Evolutionary conservation across 2,329 filamentous ascomycete species (phyloP), one percentile per base, ranked within the genome.

Genomic region (Pseudocercospora fuligena): DNA sequence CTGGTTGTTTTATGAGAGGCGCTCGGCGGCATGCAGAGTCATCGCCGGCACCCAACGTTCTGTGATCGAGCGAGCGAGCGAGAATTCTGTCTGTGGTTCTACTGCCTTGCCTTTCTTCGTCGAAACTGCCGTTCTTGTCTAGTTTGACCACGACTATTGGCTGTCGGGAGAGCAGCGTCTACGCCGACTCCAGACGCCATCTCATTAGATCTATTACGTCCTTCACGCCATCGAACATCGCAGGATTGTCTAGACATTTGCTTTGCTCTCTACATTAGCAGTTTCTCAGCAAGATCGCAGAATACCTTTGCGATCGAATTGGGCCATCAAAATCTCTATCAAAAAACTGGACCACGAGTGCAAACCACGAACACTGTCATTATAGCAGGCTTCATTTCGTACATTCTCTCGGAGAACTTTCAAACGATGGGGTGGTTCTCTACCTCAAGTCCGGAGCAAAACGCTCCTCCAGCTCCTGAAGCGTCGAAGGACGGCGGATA

Each of bases 401-500:
- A 60, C 57, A 46, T 60, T 21, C 47, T 36, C n/a, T 63, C 46
- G 21, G 54, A 51, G 14, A 58, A 23, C 9, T 47, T 49, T 25
- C n/a, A 57, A 27, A 61, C 31, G 7, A 79, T 79, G 78, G 78
- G 75, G 63, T 77, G 77, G 65, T 78, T 79, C 66, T 75, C 75
- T 60, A 74, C 74, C 66, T 75, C 75, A 61, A 73, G 73, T 36
- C 74, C 73, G 59, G 72, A 73, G 23, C 68, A 68, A 29, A 65
- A 62, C 31, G 27, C 68, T 11, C 65, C 70, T 21, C 75, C 76
- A 16, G 68, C 66, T 31, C 72, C 76, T 25, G 75, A 76, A 68
- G 60, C 75, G 19, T 76, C 75, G 0, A 77, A 82, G 65, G 86
- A 89, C 74, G 87, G 86, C 72, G 88, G 88, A 69, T 89, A 85